phyloP scores from a whole-genome alignment of 129 eudicot species.

The Flaveria trinervia region DNA sequence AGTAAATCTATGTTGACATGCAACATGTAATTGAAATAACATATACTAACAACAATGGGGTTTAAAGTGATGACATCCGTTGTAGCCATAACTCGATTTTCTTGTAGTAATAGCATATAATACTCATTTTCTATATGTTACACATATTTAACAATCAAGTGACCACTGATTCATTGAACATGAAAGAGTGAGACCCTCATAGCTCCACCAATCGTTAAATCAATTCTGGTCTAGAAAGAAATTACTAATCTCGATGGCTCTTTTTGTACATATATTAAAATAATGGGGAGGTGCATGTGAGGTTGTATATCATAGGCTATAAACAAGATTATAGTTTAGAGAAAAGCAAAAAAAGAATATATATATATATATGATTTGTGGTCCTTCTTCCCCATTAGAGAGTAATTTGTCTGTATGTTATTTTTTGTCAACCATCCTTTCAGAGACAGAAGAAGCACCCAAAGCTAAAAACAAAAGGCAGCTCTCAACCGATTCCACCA shows the following conservation, averaged over 20 bases:
- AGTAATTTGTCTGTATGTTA: conserved; percentile 40
- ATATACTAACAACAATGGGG: too few relatives aligned
- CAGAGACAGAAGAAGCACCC: conserved; percentile 54
- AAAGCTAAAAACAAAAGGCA: conserved; percentile 62
- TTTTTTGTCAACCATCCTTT: conserved; percentile 35
- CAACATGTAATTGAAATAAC: too few relatives aligned
- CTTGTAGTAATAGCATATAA: too few relatives aligned
- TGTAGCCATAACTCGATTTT: too few relatives aligned
- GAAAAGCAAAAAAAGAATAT: conserved; percentile 1
- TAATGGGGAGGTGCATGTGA: conserved; percentile 33
- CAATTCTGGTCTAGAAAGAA: neutral
- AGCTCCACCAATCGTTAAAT: too few relatives aligned
- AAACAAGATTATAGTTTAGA: conserved; percentile 3
- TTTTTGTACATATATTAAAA: conserved; percentile 24
- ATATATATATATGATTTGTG: conserved; percentile 25
- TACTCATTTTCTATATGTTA: neutral
- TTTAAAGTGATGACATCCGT: too few relatives aligned
- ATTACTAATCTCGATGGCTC: conserved; percentile 44
- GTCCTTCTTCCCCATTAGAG: conserved; percentile 40
- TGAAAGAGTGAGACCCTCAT: too few relatives aligned
- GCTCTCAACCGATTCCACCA: conserved; percentile 52
- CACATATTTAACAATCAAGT: neutral
- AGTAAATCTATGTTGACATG: too few relatives aligned
- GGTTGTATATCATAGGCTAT: conserved; percentile 25
- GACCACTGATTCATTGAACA: too few relatives aligned